Evolutionary conservation across 192 early-diverging fungal species (phyloP), one percentile per base, ranked within the genome.

Genomic region (Backusella parvicylindrica): DNA sequence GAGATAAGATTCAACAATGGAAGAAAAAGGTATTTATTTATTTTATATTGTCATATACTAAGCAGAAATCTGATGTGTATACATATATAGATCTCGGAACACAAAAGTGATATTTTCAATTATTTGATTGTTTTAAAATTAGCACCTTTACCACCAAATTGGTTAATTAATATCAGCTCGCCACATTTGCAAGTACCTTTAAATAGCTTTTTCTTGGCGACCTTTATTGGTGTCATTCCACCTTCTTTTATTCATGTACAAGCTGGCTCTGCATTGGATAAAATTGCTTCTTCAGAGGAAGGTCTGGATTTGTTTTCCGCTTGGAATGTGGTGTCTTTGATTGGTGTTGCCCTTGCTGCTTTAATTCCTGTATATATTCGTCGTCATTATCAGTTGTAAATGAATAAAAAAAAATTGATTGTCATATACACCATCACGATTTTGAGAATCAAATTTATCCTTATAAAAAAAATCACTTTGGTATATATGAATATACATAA

Each of bases 111-210:
- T 68, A 73, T 89, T 74, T 68, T 89, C 66, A 87, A 86, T 33
- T 89, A 89, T 50, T 84, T 89, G 41, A 79, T 89, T 56, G 76
- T 89, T 0, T 74, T 89, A 12, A 80, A 86, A 30, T 64, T 89
- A 9, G 75, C 81, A 11, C 88, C 88, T 0, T 81, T 89, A 43
- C 86, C 86, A 12, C 88, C 88, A 18, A 88, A 89, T 23, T 89
- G 88, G 88, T 78, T 85, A 41, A 83, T 80, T 66, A 89, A 89
- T 56, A 79, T 89, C 31, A 84, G 85, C 12, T 80, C 86, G 1
- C 86, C 88, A 21, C 88, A 89, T 32, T 71, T 89, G 36, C 71
- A 80, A 37, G 84, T 89, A n/a, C 82, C 86, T 1, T 63, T 86
- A 11, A 73, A 77, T 66, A 74, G 78, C 16, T 89, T 89, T 56